Conservation (phyloP, 1,284 basidiomycete genomes). For the Polyporus tsugae region DNA sequence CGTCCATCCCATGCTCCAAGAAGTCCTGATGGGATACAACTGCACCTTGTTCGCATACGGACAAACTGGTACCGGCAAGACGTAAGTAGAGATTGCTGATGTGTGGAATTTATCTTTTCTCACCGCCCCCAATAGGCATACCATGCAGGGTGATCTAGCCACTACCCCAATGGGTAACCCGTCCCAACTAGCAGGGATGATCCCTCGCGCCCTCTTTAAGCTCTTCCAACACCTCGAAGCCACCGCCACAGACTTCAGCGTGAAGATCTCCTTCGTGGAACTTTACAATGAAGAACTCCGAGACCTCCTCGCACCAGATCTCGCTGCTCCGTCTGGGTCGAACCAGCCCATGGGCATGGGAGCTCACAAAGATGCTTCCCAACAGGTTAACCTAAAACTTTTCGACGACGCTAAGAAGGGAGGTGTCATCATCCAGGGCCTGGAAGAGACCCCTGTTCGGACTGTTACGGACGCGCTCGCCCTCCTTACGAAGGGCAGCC, state of each 20-base stretch:
- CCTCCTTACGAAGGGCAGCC: conserved; percentile 88
- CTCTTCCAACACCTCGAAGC: conserved; percentile 91
- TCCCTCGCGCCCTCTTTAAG: conserved; percentile 94
- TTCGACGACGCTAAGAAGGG: conserved; percentile 91
- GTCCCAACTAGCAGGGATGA: conserved; percentile 92
- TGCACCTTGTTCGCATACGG: conserved; percentile 99
- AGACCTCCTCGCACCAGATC: conserved; percentile 84
- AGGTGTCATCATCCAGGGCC: conserved; percentile 93
- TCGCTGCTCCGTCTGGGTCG: conserved; percentile 66
- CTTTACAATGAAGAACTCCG: conserved; percentile 99
- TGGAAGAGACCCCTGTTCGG: conserved; percentile 91
- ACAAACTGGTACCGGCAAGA: conserved; percentile 99
- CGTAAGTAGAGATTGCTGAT: conserved; percentile 62
- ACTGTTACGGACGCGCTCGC: conserved; percentile 87
- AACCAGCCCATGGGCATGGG: conserved; percentile 79
- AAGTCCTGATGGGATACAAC: conserved; percentile 96
- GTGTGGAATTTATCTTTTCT: conserved; percentile 9
- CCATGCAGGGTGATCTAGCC: conserved; percentile 92
- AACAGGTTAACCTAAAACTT: conserved; percentile 77
- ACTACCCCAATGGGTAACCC: conserved; percentile 89
- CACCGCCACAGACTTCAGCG: conserved; percentile 84
- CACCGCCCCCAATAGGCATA: conserved; percentile 66
- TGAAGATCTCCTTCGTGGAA: conserved; percentile 95
- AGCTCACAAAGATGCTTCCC: conserved; percentile 48
- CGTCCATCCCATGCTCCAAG: conserved; percentile 91